phyloP scores from a whole-genome alignment of 495 filamentous ascomycete species.

The Aspergillus funiculosus region DNA sequence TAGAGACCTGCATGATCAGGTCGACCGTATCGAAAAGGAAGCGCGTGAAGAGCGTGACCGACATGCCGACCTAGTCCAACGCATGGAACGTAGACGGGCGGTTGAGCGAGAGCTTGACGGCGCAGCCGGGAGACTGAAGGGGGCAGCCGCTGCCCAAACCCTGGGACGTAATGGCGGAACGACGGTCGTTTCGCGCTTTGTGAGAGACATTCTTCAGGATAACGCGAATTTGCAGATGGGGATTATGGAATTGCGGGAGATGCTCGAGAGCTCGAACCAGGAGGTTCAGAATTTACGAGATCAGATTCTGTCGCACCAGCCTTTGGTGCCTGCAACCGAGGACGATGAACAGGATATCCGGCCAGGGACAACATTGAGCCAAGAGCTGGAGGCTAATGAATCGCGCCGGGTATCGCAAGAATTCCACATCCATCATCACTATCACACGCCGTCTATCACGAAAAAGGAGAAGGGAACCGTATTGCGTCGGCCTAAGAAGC shows the following conservation, averaged over 20 bases:
- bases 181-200: conserved; percentile 82
- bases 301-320: conserved; percentile 76
- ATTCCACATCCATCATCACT: conserved; percentile 89
- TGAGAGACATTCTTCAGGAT: conserved; percentile 90
- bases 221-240: conserved; percentile 89
- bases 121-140: conserved; percentile 70
- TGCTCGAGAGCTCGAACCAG: conserved; percentile 89
- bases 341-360: conserved; percentile 23
- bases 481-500: conserved; percentile 62
- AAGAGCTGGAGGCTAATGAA: conserved; percentile 59
- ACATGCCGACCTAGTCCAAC: conserved; percentile 71
- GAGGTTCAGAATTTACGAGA: conserved; percentile 84
- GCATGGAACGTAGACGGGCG: conserved; percentile 68
- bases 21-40: conserved; percentile 84
- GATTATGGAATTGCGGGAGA: conserved; percentile 82
- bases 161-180: conserved; percentile 50
- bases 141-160: conserved; percentile 62
- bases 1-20: conserved; percentile 69
- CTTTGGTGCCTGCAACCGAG: conserved; percentile 39
- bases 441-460: conserved; percentile 55
- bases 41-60: conserved; percentile 74
- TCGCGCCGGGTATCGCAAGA: conserved; percentile 57
- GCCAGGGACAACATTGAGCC: conserved; percentile 49
- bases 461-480: conserved; percentile 48
- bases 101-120: conserved; percentile 72